phyloP scores from a whole-genome alignment of 2,329 filamentous ascomycete species.

The Botrytis hyacinthi region DNA sequence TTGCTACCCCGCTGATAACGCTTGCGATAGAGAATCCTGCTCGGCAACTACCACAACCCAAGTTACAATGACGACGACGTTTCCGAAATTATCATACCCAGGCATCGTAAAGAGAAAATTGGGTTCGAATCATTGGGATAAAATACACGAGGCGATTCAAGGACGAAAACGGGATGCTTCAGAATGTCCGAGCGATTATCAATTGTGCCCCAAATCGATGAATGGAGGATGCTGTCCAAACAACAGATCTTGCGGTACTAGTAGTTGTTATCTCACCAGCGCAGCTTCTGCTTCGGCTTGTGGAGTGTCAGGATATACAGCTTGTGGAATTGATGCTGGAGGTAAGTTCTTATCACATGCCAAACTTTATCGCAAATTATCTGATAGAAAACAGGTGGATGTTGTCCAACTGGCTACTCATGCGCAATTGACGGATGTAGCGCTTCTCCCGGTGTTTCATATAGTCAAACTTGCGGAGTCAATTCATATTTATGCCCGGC shows the following conservation, averaged over 20 bases:
- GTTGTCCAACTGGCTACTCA: constrained; percentile 46
- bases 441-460: constrained; percentile 45
- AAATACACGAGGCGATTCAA: constrained; percentile 35
- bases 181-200: constrained; percentile 32
- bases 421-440: constrained; percentile 48
- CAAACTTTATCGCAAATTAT: neutral
- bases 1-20: constrained; percentile 5
- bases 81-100: constrained; percentile 32
- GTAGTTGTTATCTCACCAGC: constrained; percentile 43
- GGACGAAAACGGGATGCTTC: constrained; percentile 33
- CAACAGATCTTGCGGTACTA: constrained; percentile 48
- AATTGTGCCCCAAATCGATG: constrained; percentile 34
- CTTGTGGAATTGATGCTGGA: constrained; percentile 34
- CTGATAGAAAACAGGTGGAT: constrained; percentile 32
- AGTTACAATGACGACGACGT: constrained; percentile 21
- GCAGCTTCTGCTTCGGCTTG: constrained; percentile 30
- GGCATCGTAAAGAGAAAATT: constrained; percentile 31
- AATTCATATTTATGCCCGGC: constrained; percentile 50
- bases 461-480: constrained; percentile 45
- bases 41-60: constrained; percentile 16
- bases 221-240: constrained; percentile 42
- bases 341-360: constrained; percentile 31
- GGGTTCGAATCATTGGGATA: constrained; percentile 34
- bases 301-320: constrained; percentile 31
- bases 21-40: constrained; percentile 8